Base-by-base conservation (phyloP, 805 yeast species). In the Wickerhamomyces pijperi region DNA sequence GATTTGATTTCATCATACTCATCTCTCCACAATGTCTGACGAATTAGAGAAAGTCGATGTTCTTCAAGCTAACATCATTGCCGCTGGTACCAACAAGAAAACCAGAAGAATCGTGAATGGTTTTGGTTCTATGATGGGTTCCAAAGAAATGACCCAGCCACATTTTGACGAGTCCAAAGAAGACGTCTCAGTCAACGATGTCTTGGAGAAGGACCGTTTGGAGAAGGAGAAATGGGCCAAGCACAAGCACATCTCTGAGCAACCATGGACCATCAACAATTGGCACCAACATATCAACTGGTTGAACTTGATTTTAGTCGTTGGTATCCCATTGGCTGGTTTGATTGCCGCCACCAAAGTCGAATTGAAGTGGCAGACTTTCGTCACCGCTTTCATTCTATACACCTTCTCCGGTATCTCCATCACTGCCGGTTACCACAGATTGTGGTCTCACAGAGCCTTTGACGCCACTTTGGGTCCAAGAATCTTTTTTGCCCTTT, bases 401-500 rank as follows among this genome's bases (percentile, higher is more conserved):
- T 83, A 80, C 54, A 51, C 61, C 15, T 57, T 76, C 39, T 74
- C 79, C 44, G 94, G 94, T 51, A 45, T 80, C 19, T 81, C 90
- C 34, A 79, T 83, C 57, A 83, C 92, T 18, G 92, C 83, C 14
- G 94, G 94, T 38, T 83, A 83, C 61, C 94, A 83, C 55, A 68
- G 94, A 60, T 65, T 80, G 46, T 83, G 78, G 77, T 66, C 92
- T 21, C 94, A 83, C 61, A 76, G 79, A 57, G 67, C 90, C 16
- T 82, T 76, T 52, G 69, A 70, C 39, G 87, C 82, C 14, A 68
- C 65, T 43, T 57, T 68, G 54, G 78, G 84, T 14, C 65, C 79
- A 34, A 71, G 76, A 48, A 53, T 80, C 34, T 74, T 79, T 48
- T 81, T 63, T 54, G 94, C 90, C 5, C 59, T 80, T 20, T 82